Base-by-base conservation (phyloP, 371 early-diverging fungal species). In the Mucor piriformis region DNA sequence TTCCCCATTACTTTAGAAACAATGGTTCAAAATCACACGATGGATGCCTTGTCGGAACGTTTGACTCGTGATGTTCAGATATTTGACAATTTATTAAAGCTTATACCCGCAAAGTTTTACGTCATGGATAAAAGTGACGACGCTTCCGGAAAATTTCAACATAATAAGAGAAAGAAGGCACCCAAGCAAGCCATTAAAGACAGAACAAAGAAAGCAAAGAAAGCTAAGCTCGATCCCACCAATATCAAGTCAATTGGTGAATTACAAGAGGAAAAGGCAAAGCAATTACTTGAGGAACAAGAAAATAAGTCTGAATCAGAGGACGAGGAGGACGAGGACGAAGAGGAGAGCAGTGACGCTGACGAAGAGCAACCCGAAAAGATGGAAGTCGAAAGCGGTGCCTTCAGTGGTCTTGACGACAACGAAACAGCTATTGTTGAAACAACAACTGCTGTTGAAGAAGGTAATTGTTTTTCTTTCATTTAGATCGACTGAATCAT, bases 121-220 rank as follows among this genome's bases (percentile, higher is more conserved):
- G 79, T 89, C 48, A 77, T 81, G 54, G 73, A 82, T 40, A 81
- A 87, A 46, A 66, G 65, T 38, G 83, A 83, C 50, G 82, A 77
- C 25, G 61, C 77, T 67, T 71, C 76, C 50, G 63, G 80, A 8
- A 82, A 80, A 62, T 88, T 78, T 63, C 79, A 78, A 71, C 84
- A 89, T 57, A 91, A 89, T 67, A 89, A 89, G 64, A 83, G 87
- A 65, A 84, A 86, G 69, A 82, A 79, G 64, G 89, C 89, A 38
- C 90, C 91, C 21, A 90, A 92, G 63, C 89, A 89, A 71, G 86
- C 79, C 24, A 77, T 88, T 60, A 92, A 92, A 73, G 90, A 90
- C 52, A 83, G 82, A 20, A 81, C 88, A 50, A 89, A 87, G 71
- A 88, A 89, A 61, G 92, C 92, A 18, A 88, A 88, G 73, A 89